Evolutionary conservation across 179 eudicot genomes (phyloP), one percentile per base, ranked within the genome.

Genomic region (Dionaea muscipula): DNA sequence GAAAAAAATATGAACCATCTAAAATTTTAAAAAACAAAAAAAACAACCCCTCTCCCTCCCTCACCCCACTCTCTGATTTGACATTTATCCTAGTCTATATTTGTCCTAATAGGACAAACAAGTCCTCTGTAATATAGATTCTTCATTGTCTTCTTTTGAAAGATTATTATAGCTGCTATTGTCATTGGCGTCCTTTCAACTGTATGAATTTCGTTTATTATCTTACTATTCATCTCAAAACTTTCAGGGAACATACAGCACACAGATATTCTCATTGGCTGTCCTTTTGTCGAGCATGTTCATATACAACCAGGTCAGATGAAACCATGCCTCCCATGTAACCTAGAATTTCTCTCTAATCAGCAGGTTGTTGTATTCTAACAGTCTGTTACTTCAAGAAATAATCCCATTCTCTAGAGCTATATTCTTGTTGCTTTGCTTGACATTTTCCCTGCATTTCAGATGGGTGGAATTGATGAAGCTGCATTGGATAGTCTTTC

Each of bases 401-500:
- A 4, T 22, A 7, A 28, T 31, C 7, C 28, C 14, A 35, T 23
- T 53, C 15, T 31, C 15, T 53, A 35, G 18, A 25, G 2, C 17
- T 18, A 3, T 19, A 24, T 49, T 25, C 25, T 36, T 15, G 12
- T 37, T 10, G 10, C 35, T 26, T 20, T 23, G 24, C 21, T 52
- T 27, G 60, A 19, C 0, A 26, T 58, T 57, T 43, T 2, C n/a
- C 46, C 47, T 58, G 43, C 56, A 18, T 27, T 60, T 59, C 73
- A 93, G 99, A 93, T 93, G 96, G 96, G 99, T 62, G 96, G 94
- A 26, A 93, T 93, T 64, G 99, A 93, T 53, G 99, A 93, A 76
- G 88, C 89, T 64, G 94, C 96, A 13, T 81, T 93, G 31, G 99
- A 93, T 68, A 96, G 86, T 47, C 94, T 93, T 37, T 93, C 99